Evolutionary conservation across 2,329 filamentous ascomycete species (phyloP).

Genomic region (Aureobasidium subglaciale): DNA sequence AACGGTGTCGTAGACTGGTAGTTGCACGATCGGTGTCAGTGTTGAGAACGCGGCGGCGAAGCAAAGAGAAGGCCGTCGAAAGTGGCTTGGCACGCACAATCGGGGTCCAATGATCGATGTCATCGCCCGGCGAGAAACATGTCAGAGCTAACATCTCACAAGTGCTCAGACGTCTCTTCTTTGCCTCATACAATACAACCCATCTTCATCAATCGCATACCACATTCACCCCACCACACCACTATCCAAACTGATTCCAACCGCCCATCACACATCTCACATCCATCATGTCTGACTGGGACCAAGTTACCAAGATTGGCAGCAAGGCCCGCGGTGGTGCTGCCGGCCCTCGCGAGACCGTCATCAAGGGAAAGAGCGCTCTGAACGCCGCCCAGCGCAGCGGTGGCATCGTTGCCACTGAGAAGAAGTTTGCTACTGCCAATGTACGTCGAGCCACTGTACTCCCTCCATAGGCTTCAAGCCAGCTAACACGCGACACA

Average conservation of each 20-base stretch:
- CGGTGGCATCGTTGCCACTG: constrained; percentile 69
- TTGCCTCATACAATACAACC: constrained; percentile 1
- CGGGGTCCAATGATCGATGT: constrained; percentile 2
- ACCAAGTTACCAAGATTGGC: constrained; percentile 85
- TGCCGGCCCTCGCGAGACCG: constrained; percentile 67
- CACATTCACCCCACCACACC: not conserved
- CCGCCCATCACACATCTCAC: constrained; percentile 16
- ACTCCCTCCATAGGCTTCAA: constrained; percentile 22
- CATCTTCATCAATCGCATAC: not conserved
- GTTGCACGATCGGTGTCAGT: not conserved
- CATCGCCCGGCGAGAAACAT: constrained; percentile 6
- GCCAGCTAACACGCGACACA: constrained; percentile 35
- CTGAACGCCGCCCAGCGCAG: constrained; percentile 84
- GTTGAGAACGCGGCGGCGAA: not conserved
- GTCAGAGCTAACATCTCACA: not conserved
- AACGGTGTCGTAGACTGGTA: too few species aligned
- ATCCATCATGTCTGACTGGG: constrained; percentile 63
- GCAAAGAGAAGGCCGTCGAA: not conserved
- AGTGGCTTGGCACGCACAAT: not conserved
- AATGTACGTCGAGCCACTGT: constrained; percentile 58
- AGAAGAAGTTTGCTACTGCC: constrained; percentile 80
- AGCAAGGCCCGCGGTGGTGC: constrained; percentile 69
- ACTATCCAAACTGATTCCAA: not conserved
- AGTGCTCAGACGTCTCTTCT: not conserved
- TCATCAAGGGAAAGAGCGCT: constrained; percentile 74